Percentiles rank a stretch among this genome's conserved stretches.
Evolutionary conservation across 2,329 filamentous ascomycete species (phyloP).

Genomic region (Penicillium sp.): DNA sequence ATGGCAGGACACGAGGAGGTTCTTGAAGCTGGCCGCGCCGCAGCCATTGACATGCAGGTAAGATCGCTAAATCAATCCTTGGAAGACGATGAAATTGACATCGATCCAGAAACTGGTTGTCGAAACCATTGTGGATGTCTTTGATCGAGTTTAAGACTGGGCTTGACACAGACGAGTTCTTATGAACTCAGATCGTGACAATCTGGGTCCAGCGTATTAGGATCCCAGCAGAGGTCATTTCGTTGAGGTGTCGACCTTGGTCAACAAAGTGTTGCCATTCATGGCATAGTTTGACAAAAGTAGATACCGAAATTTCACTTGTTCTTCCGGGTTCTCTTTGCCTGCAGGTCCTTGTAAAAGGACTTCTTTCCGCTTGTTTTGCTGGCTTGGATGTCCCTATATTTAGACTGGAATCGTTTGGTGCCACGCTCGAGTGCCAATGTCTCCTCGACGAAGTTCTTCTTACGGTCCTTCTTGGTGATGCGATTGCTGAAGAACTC

Average conservation of each 20-base stretch:
- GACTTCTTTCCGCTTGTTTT: conserved; percentile 88
- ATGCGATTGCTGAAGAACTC: conserved; percentile 81
- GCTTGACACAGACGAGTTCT: background rate
- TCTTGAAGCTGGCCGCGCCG: conserved; percentile 57
- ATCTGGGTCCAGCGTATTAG: background rate
- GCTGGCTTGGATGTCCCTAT: conserved; percentile 73
- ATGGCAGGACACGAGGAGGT: conserved; percentile 66
- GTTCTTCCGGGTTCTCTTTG: conserved; percentile 45
- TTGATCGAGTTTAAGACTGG: conserved; percentile 15
- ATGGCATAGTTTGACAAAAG: background rate
- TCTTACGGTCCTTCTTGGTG: conserved; percentile 82
- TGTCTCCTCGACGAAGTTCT: conserved; percentile 81
- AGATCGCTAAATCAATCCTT: conserved; percentile 10
- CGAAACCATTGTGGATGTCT: conserved; percentile 30
- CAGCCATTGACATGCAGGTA: conserved; percentile 63
- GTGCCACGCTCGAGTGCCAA: conserved; percentile 64
- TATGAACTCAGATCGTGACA: background rate
- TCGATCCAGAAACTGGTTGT: conserved; percentile 34
- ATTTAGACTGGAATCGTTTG: conserved; percentile 80
- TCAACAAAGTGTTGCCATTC: background rate
- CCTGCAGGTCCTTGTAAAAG: conserved; percentile 77
- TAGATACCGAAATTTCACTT: conserved; percentile 16
- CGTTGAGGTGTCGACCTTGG: background rate
- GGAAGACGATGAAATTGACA: conserved; percentile 16
- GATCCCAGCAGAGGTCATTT: background rate